These are phyloP conservation scores for Leccinum boreale DNA, from an alignment of 768 basidiomycete genomes.

Conservation along the genomic window DNA sequence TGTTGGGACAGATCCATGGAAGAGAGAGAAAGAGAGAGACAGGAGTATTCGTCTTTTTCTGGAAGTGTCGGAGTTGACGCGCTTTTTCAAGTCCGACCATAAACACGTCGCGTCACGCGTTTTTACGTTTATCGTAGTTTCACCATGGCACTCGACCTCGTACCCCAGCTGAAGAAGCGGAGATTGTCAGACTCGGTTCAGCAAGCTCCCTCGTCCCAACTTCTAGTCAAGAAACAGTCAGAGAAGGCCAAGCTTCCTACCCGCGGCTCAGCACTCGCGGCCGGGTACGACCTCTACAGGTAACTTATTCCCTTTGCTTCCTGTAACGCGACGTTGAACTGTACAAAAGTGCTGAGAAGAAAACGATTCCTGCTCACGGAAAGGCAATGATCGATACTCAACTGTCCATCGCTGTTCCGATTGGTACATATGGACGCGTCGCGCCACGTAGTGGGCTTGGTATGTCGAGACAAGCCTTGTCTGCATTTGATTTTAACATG, in stretches of 20 bases:
- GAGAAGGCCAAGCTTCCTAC: slow-evolving; percentile 82
- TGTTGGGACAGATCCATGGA: slow-evolving; percentile 33
- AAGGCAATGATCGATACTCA: slow-evolving; percentile 92
- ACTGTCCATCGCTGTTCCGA: slow-evolving; percentile 89
- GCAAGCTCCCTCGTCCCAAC: slow-evolving; percentile 40
- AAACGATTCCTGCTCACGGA: slow-evolving; percentile 80
- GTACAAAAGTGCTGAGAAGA: slow-evolving; percentile 70
- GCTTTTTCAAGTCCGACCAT: slow-evolving; percentile 33
- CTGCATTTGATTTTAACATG: neutral
- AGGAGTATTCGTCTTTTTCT: neutral
- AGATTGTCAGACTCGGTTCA: slow-evolving; percentile 48
- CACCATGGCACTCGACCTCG: slow-evolving; percentile 22
- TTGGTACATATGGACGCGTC: slow-evolving; percentile 93
- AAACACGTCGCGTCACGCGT: slow-evolving; percentile 23
- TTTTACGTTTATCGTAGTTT: neutral
- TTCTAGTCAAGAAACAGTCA: slow-evolving; percentile 84
- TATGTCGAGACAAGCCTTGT: slow-evolving; percentile 36
- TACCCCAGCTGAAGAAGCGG: slow-evolving; percentile 53
- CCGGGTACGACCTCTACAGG: slow-evolving; percentile 97
- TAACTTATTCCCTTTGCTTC: slow-evolving; percentile 25
- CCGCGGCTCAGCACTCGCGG: slow-evolving; percentile 80
- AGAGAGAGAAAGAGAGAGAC: neutral
- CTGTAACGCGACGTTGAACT: slow-evolving; percentile 1
- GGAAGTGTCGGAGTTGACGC: slow-evolving; percentile 37
- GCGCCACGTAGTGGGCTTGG: slow-evolving; percentile 95